phyloP scores from a whole-genome alignment of 83 land plant species.

The Diphasiastrum complanatum region DNA sequence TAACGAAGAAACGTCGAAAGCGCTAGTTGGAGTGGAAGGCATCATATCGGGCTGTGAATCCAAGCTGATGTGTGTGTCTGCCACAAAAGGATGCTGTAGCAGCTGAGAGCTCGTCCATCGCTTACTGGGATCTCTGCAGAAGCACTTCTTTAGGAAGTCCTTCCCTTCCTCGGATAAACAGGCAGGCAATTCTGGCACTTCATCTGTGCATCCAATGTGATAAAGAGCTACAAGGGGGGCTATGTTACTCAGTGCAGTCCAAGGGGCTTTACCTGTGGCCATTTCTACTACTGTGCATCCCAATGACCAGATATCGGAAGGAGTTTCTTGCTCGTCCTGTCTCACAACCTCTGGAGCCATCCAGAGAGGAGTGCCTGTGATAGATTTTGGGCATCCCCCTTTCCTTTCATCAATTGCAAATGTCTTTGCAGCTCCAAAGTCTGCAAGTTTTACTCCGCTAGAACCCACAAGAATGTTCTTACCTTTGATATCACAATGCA shows the following conservation, averaged over 20 bases:
- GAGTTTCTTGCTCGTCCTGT: conserved; percentile 6
- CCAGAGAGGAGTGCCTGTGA: conserved; percentile 14
- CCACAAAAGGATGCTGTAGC: conserved; percentile 28
- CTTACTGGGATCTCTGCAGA: conserved; percentile 17
- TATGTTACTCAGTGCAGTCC: background rate
- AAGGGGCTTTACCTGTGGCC: too few species aligned
- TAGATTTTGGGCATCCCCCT: background rate
- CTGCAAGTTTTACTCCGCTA: background rate
- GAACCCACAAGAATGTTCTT: conserved; percentile 27
- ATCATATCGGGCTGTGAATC: too few species aligned
- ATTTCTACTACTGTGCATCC: conserved; percentile 11
- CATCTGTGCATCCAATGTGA: conserved; percentile 26
- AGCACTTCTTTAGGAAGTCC: conserved; percentile 27
- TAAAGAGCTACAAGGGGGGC: conserved; percentile 24
- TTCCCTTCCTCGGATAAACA: conserved; percentile 18
- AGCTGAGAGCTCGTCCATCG: conserved; percentile 21
- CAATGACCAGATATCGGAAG: conserved; percentile 12
- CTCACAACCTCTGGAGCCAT: too few species aligned
- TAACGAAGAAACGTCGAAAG: too few species aligned
- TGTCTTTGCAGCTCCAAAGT: conserved; percentile 32
- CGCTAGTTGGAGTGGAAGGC: too few species aligned
- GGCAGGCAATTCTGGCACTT: conserved; percentile 22
- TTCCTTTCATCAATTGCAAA: conserved; percentile 14
- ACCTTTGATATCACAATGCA: conserved; percentile 45
- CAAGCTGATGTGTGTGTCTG: too few species aligned